A percentile compares a stretch with the other conserved stretches of the same genome.
These are phyloP conservation scores for Podospora bellae-mahoneyi DNA, from an alignment of 495 filamentous ascomycete species.

Conservation along the genomic window DNA sequence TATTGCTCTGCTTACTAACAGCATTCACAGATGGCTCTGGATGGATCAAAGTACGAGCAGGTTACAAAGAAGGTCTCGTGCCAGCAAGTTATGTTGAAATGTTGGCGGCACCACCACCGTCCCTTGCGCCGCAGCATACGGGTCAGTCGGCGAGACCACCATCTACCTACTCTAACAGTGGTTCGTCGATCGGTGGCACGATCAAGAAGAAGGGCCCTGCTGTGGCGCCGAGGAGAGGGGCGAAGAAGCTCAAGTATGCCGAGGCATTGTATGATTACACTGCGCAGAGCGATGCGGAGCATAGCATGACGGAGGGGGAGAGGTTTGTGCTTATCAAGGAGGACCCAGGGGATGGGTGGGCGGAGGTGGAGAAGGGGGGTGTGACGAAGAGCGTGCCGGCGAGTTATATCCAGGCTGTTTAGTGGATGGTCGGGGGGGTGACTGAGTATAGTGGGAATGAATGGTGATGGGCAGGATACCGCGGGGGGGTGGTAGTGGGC, in stretches of 20 bases:
- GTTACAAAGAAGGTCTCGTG: constrained; percentile 73
- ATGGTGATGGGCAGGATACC: not conserved
- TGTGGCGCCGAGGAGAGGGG: constrained; percentile 86
- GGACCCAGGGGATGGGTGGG: constrained; percentile 92
- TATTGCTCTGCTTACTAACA: constrained; percentile 6
- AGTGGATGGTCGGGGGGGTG: constrained; percentile 13
- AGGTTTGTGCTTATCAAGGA: constrained; percentile 80
- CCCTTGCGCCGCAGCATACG: constrained; percentile 50
- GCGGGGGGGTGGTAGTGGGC: not conserved
- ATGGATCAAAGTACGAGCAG: constrained; percentile 78
- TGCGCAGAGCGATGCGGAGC: constrained; percentile 80
- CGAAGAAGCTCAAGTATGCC: constrained; percentile 92
- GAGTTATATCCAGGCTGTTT: constrained; percentile 81
- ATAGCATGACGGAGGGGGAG: constrained; percentile 87
- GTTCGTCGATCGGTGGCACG: constrained; percentile 63
- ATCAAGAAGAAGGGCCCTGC: constrained; percentile 87
- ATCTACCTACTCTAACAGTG: constrained; percentile 78
- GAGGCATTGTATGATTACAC: constrained; percentile 91
- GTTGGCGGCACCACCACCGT: constrained; percentile 50
- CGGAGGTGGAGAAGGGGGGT: constrained; percentile 91
- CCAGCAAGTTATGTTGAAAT: constrained; percentile 68
- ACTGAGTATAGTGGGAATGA: not conserved
- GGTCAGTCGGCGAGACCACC: constrained; percentile 52
- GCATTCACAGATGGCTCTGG: constrained; percentile 72
- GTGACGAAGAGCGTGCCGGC: constrained; percentile 88